Conservation (phyloP, 1,139 yeast genomes). For the Zygosaccharomyces sapae region DNA sequence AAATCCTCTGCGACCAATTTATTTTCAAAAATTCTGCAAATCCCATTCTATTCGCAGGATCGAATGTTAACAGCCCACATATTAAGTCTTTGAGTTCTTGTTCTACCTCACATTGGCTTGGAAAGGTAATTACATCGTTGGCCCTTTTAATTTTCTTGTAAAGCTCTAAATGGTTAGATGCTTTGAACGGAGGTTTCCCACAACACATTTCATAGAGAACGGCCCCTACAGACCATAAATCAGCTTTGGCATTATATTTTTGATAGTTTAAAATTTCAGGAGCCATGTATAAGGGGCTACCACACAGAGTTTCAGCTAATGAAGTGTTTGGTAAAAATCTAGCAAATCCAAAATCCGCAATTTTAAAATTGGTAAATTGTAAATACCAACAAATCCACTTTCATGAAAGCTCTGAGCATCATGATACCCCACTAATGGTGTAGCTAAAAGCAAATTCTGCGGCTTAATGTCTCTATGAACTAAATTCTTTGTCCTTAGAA, state of each 20-base stretch:
- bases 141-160: constrained; percentile 78
- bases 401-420: constrained; percentile 55
- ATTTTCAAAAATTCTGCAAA: constrained; percentile 76
- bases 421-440: constrained; percentile 55
- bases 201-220: constrained; percentile 92
- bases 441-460: constrained; percentile 78
- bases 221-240: constrained; percentile 97
- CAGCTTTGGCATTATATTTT: constrained; percentile 95
- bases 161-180: constrained; percentile 86
- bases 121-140: constrained; percentile 73
- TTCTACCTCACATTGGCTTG: constrained; percentile 46
- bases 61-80: constrained; percentile 69
- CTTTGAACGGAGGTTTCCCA: constrained; percentile 93
- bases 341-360: constrained; percentile 98
- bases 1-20: constrained; percentile 38
- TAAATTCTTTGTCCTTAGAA: constrained; percentile 73
- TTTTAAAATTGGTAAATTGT: constrained; percentile 84
- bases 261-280: constrained; percentile 94
- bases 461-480: constrained; percentile 96
- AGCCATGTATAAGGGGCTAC: constrained; percentile 97
- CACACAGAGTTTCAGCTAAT: constrained; percentile 94
- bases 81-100: constrained; percentile 65
- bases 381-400: constrained; percentile 62
- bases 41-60: constrained; percentile 83
- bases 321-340: constrained; percentile 87